A percentile compares a stretch with the other conserved stretches of the same genome.
These are phyloP conservation scores for Geotrichum cucujoidarum DNA, from an alignment of 1,139 yeast species.

Conservation along the genomic window DNA sequence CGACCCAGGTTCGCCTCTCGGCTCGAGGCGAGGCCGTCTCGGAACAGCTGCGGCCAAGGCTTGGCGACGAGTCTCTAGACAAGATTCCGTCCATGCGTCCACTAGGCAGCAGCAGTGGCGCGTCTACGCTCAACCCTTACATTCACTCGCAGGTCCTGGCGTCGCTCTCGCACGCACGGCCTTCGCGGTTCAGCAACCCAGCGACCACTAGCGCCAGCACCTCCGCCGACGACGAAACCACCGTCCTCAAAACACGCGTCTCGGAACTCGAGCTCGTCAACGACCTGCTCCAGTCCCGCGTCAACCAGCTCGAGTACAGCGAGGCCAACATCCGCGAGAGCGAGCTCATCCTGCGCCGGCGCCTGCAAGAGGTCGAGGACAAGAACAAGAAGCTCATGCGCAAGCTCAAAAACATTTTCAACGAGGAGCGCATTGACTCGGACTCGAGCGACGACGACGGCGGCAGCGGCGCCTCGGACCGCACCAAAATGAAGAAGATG, in stretches of 20 bases:
- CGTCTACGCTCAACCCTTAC: slow-evolving; percentile 1
- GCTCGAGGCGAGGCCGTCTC: slow-evolving; percentile 29
- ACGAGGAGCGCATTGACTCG: slow-evolving; percentile 4
- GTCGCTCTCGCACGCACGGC: slow-evolving; percentile 1
- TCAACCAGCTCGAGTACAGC: slow-evolving; percentile 70
- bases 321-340: slow-evolving; percentile 29
- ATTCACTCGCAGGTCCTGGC: neutral
- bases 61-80: slow-evolving; percentile 33
- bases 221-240: neutral
- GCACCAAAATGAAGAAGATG: neutral
- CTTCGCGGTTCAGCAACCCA: neutral
- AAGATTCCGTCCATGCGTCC: slow-evolving; percentile 33
- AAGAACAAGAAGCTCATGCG: slow-evolving; percentile 20
- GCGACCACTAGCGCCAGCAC: slow-evolving; percentile 2
- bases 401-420: slow-evolving; percentile 4
- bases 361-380: slow-evolving; percentile 24
- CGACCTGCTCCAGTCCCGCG: slow-evolving; percentile 74
- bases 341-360: slow-evolving; percentile 26
- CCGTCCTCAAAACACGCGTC: slow-evolving; percentile 11
- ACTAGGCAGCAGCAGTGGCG: neutral
- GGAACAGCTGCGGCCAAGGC: slow-evolving; percentile 35
- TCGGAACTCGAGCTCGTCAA: slow-evolving; percentile 78
- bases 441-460: neutral
- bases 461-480: neutral
- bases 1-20: slow-evolving; percentile 6